These are phyloP conservation scores for Eleusine coracana DNA, from an alignment of 176 grass and related monocot genomes.

Conservation along the genomic window DNA sequence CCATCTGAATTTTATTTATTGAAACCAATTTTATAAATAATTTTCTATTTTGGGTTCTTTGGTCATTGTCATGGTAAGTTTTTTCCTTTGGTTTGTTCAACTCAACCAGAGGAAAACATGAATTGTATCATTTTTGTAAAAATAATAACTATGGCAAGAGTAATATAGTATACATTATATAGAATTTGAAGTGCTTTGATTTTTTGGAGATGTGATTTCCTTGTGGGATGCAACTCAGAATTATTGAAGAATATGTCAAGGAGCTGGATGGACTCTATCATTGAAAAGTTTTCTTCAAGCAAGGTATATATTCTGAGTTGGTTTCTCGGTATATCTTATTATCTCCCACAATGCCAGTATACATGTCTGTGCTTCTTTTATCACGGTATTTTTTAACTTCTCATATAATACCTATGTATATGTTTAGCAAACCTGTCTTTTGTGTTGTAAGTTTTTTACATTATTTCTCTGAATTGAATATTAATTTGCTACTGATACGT, in stretches of 20 bases:
- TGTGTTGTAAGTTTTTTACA: no score
- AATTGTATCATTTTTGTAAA: constrained; percentile 99
- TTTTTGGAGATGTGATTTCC: constrained; percentile 88
- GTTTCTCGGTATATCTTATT: constrained; percentile 15
- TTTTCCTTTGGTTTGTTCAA: constrained; percentile 41
- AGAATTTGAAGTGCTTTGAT: constrained; percentile 64
- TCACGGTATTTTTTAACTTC: constrained; percentile 38
- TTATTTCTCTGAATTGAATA: no score
- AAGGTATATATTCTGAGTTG: constrained; percentile 64
- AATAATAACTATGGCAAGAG: constrained; percentile 73
- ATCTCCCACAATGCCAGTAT: constrained; percentile 16
- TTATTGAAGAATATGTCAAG: constrained; percentile 71
- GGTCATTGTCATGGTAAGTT: constrained; percentile 32
- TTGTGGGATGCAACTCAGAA: constrained; percentile 81
- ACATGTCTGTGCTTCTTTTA: constrained; percentile 41
- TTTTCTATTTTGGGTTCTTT: constrained; percentile 36
- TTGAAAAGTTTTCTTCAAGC: constrained; percentile 79
- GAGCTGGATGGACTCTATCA: constrained; percentile 76
- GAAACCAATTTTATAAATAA: constrained; percentile 27
- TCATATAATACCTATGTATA: background rate
- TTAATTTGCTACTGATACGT: no score
- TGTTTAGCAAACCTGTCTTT: no score
- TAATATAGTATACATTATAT: constrained; percentile 72
- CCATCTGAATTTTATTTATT: constrained; percentile 5
- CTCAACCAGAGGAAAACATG: constrained; percentile 56